These are phyloP conservation scores for Kodamaea anthophila DNA, from an alignment of 1,139 yeast genomes.

Conservation along the genomic window DNA sequence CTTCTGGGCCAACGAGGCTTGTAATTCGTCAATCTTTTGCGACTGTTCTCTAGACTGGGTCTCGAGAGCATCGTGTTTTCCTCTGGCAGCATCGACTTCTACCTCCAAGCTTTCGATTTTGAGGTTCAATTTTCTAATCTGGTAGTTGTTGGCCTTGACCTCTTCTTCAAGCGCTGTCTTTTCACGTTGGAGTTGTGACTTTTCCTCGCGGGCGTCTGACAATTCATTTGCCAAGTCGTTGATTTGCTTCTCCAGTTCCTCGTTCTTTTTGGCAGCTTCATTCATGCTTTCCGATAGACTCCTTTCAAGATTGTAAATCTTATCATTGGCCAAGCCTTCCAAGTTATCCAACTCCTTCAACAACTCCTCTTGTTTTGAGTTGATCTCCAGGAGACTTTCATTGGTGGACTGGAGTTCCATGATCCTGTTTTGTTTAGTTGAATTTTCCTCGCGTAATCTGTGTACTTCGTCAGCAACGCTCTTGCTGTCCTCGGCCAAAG, in stretches of 20 bases:
- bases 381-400: slow-evolving; percentile 13
- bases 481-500: slow-evolving; percentile 6
- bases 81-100: slow-evolving; percentile 5
- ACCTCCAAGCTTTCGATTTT: slow-evolving; percentile 11
- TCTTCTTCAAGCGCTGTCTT: slow-evolving; percentile 8
- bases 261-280: slow-evolving; percentile 11
- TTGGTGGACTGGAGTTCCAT: slow-evolving; percentile 10
- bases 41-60: slow-evolving; percentile 1
- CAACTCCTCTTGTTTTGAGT: slow-evolving; percentile 17
- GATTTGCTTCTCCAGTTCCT: slow-evolving; percentile 11
- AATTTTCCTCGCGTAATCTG: slow-evolving; percentile 8
- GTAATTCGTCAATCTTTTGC: slow-evolving; percentile 6
- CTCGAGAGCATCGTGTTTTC: slow-evolving; percentile 3
- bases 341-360: slow-evolving; percentile 18
- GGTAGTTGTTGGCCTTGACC: slow-evolving; percentile 6
- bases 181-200: slow-evolving; percentile 5
- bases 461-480: slow-evolving; percentile 2
- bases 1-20: slow-evolving; percentile 13
- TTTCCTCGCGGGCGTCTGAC: slow-evolving; percentile 1
- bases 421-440: slow-evolving; percentile 10
- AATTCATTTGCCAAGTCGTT: slow-evolving; percentile 8
- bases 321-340: slow-evolving; percentile 19
- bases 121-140: slow-evolving; percentile 8
- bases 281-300: slow-evolving; percentile 10
- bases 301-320: slow-evolving; percentile 16